Evolutionary conservation across 2,329 filamentous ascomycete genomes (phyloP).

Genomic region (Fonsecaea monophora): DNA sequence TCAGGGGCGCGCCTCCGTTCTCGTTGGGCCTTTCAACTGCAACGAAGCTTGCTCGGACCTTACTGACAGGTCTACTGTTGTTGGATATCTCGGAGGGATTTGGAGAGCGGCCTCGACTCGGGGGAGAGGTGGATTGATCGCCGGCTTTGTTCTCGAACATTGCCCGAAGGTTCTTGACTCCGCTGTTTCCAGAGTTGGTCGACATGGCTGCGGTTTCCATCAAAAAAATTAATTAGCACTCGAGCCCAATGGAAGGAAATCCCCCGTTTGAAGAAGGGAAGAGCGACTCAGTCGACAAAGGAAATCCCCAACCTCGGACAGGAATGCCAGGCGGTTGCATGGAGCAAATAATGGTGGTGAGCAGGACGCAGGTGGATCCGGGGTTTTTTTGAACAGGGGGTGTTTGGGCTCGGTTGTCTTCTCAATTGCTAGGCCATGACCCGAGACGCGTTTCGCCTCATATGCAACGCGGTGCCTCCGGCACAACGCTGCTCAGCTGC

Average conservation of each 20-base stretch:
- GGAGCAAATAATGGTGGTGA: slow-evolving; percentile 17
- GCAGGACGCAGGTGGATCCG: slow-evolving; percentile 32
- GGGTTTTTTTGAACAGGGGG: slow-evolving; percentile 28
- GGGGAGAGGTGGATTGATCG: slow-evolving; percentile 64
- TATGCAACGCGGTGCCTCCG: slow-evolving; percentile 7
- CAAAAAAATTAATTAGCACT: slow-evolving; percentile 20
- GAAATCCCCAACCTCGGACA: slow-evolving; percentile 4
- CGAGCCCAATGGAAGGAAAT: slow-evolving; percentile 9
- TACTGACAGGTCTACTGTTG: slow-evolving; percentile 69
- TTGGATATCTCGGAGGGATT: slow-evolving; percentile 54
- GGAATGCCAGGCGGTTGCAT: background rate
- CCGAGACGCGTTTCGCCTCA: slow-evolving; percentile 35
- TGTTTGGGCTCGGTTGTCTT: slow-evolving; percentile 18
- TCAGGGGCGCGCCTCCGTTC: slow-evolving; percentile 45
- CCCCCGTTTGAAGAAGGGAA: slow-evolving; percentile 7
- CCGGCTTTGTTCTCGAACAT: slow-evolving; percentile 79
- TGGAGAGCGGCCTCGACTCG: slow-evolving; percentile 74
- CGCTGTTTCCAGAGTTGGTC: slow-evolving; percentile 57
- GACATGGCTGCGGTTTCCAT: slow-evolving; percentile 40
- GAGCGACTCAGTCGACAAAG: slow-evolving; percentile 7
- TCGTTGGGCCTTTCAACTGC: slow-evolving; percentile 65
- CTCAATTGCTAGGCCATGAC: slow-evolving; percentile 12
- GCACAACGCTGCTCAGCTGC: background rate
- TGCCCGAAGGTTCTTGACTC: slow-evolving; percentile 76
- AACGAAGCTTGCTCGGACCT: slow-evolving; percentile 77